phyloP scores from a whole-genome alignment of 768 basidiomycete species.

The Sarcodon aspratus region DNA sequence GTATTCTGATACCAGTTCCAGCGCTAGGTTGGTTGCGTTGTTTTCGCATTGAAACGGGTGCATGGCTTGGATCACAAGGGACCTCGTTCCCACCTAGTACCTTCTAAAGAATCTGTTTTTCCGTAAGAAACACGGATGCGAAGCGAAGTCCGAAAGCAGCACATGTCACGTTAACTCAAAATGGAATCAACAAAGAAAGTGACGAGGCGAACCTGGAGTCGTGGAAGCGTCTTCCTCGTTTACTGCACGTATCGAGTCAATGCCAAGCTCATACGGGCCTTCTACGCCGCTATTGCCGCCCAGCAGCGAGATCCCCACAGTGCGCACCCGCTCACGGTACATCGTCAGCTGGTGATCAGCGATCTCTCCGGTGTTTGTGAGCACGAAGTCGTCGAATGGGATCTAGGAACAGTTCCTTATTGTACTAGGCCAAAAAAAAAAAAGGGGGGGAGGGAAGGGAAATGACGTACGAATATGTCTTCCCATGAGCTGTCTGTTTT shows the following conservation, averaged over 20 bases:
- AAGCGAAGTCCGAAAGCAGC: neutral
- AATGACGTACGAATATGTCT: constrained; percentile 56
- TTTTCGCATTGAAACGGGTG: too few relatives aligned
- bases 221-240: constrained; percentile 49
- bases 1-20: too few relatives aligned
- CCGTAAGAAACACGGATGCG: neutral
- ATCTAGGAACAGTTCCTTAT: constrained; percentile 35
- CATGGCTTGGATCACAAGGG: constrained; percentile 6
- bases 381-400: constrained; percentile 66
- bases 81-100: constrained; percentile 16
- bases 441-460: constrained; percentile 4
- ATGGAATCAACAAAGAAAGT: neutral
- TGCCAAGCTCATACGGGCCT: constrained; percentile 73
- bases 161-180: neutral
- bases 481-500: constrained; percentile 64
- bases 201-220: neutral
- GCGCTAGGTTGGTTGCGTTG: too few relatives aligned
- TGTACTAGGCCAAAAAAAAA: constrained; percentile 4
- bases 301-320: constrained; percentile 78
- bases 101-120: constrained; percentile 13
- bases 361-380: constrained; percentile 65
- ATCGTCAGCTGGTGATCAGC: constrained; percentile 64
- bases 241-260: constrained; percentile 74
- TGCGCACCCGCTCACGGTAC: constrained; percentile 63
- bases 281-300: constrained; percentile 71